These are phyloP conservation scores for Penicillium daleae DNA, from an alignment of 495 filamentous ascomycete genomes.

Conservation along the genomic window DNA sequence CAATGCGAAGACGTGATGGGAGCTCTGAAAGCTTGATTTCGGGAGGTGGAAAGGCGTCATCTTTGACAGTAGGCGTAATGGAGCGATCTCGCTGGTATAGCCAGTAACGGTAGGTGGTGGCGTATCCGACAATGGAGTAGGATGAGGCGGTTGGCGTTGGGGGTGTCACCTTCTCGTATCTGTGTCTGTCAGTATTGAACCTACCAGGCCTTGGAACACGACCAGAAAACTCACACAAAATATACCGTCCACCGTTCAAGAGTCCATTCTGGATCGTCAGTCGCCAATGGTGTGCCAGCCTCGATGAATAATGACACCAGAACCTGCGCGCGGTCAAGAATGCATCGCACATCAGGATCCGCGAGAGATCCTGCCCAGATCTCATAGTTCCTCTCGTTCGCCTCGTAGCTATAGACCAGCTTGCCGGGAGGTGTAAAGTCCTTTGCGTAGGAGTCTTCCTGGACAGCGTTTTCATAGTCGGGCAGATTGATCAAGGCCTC, in stretches of 20 bases:
- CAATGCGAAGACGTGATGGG: slow-evolving; percentile 78
- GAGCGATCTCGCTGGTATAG: slow-evolving; percentile 39
- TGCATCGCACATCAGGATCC: slow-evolving; percentile 60
- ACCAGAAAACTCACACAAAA: slow-evolving; percentile 58
- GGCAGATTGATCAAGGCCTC: slow-evolving; percentile 64
- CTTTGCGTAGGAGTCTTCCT: slow-evolving; percentile 52
- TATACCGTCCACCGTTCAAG: slow-evolving; percentile 86
- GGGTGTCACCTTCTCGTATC: slow-evolving; percentile 67
- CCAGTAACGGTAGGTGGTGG: slow-evolving; percentile 83
- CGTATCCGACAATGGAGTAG: slow-evolving; percentile 83
- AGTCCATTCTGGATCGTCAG: slow-evolving; percentile 74
- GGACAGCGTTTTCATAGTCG: slow-evolving; percentile 63
- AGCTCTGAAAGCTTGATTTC: slow-evolving; percentile 50
- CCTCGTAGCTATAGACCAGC: slow-evolving; percentile 54
- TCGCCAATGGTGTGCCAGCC: slow-evolving; percentile 72
- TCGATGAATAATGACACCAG: slow-evolving; percentile 90
- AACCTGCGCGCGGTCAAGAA: slow-evolving; percentile 80
- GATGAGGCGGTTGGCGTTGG: slow-evolving; percentile 50
- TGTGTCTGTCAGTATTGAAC: slow-evolving; percentile 25
- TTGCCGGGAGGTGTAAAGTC: slow-evolving; percentile 66
- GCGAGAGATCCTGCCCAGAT: slow-evolving; percentile 63
- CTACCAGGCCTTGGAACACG: not conserved
- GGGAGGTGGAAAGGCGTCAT: slow-evolving; percentile 49
- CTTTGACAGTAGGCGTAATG: slow-evolving; percentile 33
- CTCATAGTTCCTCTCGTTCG: slow-evolving; percentile 56